phyloP scores from a whole-genome alignment of 768 basidiomycete species.

The Dacryopinax spathularia region DNA sequence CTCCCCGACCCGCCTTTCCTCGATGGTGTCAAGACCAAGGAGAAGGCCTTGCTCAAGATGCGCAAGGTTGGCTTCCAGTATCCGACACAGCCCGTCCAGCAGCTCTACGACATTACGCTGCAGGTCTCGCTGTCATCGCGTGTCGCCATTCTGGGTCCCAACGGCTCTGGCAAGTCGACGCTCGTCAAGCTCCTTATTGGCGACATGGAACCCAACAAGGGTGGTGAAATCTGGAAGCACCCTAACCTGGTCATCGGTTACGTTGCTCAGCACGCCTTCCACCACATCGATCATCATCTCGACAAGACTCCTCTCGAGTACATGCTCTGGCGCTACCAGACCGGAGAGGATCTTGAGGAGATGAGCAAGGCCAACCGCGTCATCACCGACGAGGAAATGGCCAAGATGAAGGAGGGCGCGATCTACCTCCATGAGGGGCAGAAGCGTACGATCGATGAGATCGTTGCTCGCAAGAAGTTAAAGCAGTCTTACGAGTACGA shows the following conservation, averaged over 20 bases:
- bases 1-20: slow-evolving; percentile 92
- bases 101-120: slow-evolving; percentile 85
- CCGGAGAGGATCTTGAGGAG: slow-evolving; percentile 96
- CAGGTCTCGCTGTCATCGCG: slow-evolving; percentile 97
- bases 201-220: slow-evolving; percentile 91
- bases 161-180: slow-evolving; percentile 97
- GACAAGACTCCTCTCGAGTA: slow-evolving; percentile 98
- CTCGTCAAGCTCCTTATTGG: slow-evolving; percentile 94
- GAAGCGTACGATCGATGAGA: slow-evolving; percentile 91
- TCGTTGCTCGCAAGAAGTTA: slow-evolving; percentile 83
- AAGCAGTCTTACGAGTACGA: slow-evolving; percentile 99
- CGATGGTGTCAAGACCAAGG: slow-evolving; percentile 99
- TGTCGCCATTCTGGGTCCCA: slow-evolving; percentile 95
- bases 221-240: slow-evolving; percentile 98
- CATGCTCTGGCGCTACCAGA: slow-evolving; percentile 99
- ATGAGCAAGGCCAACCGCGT: slow-evolving; percentile 80
- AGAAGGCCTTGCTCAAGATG: slow-evolving; percentile 95
- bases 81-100: slow-evolving; percentile 69
- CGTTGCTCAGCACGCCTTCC: slow-evolving; percentile 98
- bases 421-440: slow-evolving; percentile 78
- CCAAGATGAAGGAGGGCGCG: slow-evolving; percentile 96
- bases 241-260: slow-evolving; percentile 99
- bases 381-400: slow-evolving; percentile 71
- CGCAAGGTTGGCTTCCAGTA: slow-evolving; percentile 97
- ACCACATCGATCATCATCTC: slow-evolving; percentile 95